Evolutionary conservation across 2,329 filamentous ascomycete species (phyloP).

Genomic region (Neospermospora avenae): DNA sequence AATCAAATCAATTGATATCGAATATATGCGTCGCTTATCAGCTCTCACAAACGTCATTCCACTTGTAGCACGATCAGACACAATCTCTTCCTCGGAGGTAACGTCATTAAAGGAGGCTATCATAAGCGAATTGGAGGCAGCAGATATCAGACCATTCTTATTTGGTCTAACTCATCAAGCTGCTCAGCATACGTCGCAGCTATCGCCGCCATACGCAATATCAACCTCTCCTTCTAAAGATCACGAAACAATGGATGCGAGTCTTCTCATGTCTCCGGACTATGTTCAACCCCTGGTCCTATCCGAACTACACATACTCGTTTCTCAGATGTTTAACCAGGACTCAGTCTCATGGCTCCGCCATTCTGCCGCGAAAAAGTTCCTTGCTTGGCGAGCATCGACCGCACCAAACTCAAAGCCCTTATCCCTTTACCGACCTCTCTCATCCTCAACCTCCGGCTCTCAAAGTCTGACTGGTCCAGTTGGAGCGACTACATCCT

Average conservation of each 20-base stretch:
- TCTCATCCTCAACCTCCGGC: conserved; percentile 26
- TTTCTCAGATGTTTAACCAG: conserved; percentile 72
- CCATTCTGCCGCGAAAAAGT: conserved; percentile 78
- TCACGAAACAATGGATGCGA: conserved; percentile 84
- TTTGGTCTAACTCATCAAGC: conserved; percentile 44
- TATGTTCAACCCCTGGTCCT: conserved; percentile 77
- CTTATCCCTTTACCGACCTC: conserved; percentile 38
- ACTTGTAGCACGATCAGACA: conserved; percentile 74
- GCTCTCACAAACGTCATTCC: conserved; percentile 81
- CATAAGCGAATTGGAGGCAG: conserved; percentile 50
- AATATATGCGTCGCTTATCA: conserved; percentile 67
- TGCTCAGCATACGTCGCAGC: conserved; percentile 19
- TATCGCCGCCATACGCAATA: conserved; percentile 63
- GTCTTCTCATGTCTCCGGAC: conserved; percentile 86
- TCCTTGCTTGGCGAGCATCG: conserved; percentile 63
- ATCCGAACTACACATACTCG: conserved; percentile 69
- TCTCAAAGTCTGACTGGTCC: conserved; percentile 29
- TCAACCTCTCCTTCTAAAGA: conserved; percentile 73
- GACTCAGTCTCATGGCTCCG: conserved; percentile 79
- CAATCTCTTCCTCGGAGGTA: conserved; percentile 56
- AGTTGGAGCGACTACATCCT: conserved; percentile 42
- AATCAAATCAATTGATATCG: conserved; percentile 61
- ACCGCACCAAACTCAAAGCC: conserved; percentile 31
- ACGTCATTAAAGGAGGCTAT: conserved; percentile 58
- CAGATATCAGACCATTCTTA: conserved; percentile 61